Percentiles rank a stretch among this genome's conserved stretches.
phyloP scores from a whole-genome alignment of 495 filamentous ascomycete genomes.

The Letharia lupina region DNA sequence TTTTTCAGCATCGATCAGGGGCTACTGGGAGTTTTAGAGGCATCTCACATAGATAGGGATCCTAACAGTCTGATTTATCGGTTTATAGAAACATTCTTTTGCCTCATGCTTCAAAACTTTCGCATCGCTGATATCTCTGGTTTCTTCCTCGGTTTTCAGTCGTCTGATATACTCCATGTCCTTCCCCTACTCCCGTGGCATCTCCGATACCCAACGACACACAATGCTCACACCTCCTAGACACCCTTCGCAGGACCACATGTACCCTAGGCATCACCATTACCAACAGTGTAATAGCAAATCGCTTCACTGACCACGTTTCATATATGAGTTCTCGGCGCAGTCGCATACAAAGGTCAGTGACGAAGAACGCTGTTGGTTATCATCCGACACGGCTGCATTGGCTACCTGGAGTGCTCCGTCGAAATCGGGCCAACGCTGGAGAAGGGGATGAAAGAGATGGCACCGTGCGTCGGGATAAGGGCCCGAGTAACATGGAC shows the following conservation, averaged over 20 bases:
- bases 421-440: not conserved
- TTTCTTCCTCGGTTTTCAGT: not conserved
- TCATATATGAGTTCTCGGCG: not conserved
- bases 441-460: not conserved
- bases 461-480: not conserved
- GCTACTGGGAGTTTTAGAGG: not conserved
- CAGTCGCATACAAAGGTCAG: not conserved
- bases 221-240: not conserved
- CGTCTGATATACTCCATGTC: not conserved
- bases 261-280: not conserved
- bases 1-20: not conserved
- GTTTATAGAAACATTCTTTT: slow-evolving; percentile 7
- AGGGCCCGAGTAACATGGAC: not conserved
- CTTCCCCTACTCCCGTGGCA: not conserved
- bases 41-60: not conserved
- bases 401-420: not conserved
- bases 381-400: not conserved
- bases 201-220: not conserved
- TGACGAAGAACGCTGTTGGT: not conserved
- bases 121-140: not conserved
- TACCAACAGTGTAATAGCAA: not conserved
- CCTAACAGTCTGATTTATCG: not conserved
- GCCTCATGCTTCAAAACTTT: not conserved
- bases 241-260: not conserved
- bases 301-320: not conserved